These are phyloP conservation scores for Huntiella savannae DNA, from an alignment of 2,329 filamentous ascomycete genomes.

Conservation along the genomic window DNA sequence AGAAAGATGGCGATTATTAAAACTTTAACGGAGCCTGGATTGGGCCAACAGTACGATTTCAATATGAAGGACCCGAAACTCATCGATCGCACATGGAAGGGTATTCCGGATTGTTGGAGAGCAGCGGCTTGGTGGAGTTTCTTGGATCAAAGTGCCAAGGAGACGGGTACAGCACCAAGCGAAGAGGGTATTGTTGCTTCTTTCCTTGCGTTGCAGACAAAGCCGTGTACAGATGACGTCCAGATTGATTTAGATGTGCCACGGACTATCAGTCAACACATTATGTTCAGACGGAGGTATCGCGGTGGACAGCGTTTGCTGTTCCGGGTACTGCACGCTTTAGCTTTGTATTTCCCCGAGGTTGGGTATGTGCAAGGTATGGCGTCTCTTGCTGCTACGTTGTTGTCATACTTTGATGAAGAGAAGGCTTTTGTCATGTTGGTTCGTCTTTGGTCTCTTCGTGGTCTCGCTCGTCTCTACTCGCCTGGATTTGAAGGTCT, in stretches of 20 bases:
- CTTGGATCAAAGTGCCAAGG: constrained; percentile 55
- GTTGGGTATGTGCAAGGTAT: constrained; percentile 97
- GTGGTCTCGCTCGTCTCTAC: constrained; percentile 73
- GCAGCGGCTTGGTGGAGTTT: constrained; percentile 91
- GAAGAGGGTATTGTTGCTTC: constrained; percentile 53
- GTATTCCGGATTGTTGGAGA: constrained; percentile 91
- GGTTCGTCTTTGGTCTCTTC: constrained; percentile 78
- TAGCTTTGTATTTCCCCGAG: constrained; percentile 77
- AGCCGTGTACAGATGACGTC: constrained; percentile 71
- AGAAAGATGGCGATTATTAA: constrained; percentile 43
- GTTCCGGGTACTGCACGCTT: constrained; percentile 79
- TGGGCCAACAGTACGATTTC: constrained; percentile 55
- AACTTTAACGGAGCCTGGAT: constrained; percentile 29
- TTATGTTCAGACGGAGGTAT: constrained; percentile 91
- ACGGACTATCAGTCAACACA: constrained; percentile 80
- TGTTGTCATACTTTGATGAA: constrained; percentile 94
- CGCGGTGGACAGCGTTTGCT: constrained; percentile 78
- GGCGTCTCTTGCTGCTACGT: constrained; percentile 78
- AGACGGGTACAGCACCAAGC: constrained; percentile 35
- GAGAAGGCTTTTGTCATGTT: constrained; percentile 91
- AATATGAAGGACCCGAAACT: constrained; percentile 68
- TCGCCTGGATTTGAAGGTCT: constrained; percentile 67
- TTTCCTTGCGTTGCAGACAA: constrained; percentile 54
- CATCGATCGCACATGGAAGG: constrained; percentile 88
- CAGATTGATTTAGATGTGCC: constrained; percentile 97